Conservation (phyloP, 2,329 filamentous ascomycete genomes). For the Fusarium subtropicale region DNA sequence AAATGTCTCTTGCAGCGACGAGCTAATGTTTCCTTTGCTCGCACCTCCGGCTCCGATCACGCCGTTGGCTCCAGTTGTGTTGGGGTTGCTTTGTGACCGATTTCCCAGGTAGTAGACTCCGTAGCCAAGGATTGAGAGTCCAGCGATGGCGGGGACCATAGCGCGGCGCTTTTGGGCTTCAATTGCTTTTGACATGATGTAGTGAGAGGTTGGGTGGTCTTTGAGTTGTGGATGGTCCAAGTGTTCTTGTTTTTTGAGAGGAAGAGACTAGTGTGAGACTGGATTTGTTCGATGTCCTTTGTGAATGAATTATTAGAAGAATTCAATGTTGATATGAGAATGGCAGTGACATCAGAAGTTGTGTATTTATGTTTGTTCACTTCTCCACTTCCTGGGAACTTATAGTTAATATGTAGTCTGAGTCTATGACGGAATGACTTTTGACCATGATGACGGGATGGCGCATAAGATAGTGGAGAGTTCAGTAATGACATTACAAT, state of each 20-base stretch:
- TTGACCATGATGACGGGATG: slow-evolving; percentile 1
- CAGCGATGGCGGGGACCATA: neutral
- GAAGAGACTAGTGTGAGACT: neutral
- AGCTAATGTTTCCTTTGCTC: neutral
- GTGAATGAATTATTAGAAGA: neutral
- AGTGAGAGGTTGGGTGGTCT: accelerated
- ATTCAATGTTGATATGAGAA: neutral
- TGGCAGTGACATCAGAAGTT: neutral
- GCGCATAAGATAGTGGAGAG: neutral
- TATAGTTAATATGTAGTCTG: neutral
- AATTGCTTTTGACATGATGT: slow-evolving; percentile 1
- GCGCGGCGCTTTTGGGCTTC: neutral
- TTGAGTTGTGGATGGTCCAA: neutral
- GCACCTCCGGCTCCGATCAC: slow-evolving; percentile 7
- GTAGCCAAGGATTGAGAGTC: neutral
- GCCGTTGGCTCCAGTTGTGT: neutral
- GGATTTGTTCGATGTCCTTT: neutral
- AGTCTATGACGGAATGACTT: slow-evolving; percentile 12
- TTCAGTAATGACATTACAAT: neutral
- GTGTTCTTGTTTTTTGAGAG: neutral
- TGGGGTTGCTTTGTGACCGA: neutral
- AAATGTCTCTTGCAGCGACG: neutral
- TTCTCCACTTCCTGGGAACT: neutral
- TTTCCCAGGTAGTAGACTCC: neutral
- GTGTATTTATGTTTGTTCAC: neutral